Conservation (phyloP, 1,139 yeast genomes). For the Protomyces pachydermus region DNA sequence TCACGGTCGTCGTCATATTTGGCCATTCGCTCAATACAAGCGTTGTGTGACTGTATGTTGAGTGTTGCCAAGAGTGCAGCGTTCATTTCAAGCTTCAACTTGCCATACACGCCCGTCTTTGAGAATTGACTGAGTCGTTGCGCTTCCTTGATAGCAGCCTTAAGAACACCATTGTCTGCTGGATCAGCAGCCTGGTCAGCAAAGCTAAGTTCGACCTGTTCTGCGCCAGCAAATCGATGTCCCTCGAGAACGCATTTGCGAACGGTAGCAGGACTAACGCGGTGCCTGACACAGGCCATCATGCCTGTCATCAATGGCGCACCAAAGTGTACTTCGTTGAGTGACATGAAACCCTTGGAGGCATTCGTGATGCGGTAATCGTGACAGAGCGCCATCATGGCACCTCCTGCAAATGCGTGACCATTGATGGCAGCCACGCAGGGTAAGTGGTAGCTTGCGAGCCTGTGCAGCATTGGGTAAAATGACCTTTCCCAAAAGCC, state of each 20-base stretch:
- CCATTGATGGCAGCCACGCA: conserved; percentile 43
- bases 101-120: conserved; percentile 6
- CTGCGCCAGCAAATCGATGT: conserved; percentile 3
- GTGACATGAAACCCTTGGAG: conserved; percentile 40
- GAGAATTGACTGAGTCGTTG: neutral
- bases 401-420: conserved; percentile 45
- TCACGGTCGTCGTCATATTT: neutral
- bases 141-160: neutral
- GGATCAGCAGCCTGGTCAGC: conserved; percentile 6
- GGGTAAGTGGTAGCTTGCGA: conserved; percentile 42
- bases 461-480: conserved; percentile 38
- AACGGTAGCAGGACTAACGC: neutral
- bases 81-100: conserved; percentile 4
- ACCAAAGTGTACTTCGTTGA: conserved; percentile 43
- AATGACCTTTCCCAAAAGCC: conserved; percentile 39
- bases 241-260: conserved; percentile 13
- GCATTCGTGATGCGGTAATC: conserved; percentile 44
- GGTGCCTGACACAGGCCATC: neutral
- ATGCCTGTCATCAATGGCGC: conserved; percentile 9
- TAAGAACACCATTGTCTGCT: conserved; percentile 2
- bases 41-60: neutral
- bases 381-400: conserved; percentile 41
- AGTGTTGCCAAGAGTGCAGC: neutral
- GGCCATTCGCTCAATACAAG: neutral
- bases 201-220: conserved; percentile 1